Evolutionary conservation across 164 flowering plant genomes (phyloP).

Genomic region (Cinnamomum micranthum): DNA sequence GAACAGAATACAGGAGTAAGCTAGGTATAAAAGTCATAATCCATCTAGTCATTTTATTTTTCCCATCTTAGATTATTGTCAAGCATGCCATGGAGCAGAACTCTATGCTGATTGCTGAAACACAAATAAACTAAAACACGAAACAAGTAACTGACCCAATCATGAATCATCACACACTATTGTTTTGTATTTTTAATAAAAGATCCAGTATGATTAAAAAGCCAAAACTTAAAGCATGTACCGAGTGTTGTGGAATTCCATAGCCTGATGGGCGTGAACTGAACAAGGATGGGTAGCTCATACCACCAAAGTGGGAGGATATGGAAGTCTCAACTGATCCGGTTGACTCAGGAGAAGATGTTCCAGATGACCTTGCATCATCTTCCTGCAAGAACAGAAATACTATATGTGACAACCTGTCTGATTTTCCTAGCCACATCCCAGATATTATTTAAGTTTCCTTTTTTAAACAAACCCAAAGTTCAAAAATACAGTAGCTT

Average conservation of each 20-base stretch:
- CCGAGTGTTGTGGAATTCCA: constrained; percentile 59
- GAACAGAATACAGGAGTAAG: too few relatives aligned
- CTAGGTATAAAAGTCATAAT: too few relatives aligned
- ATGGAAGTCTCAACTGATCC: constrained; percentile 98
- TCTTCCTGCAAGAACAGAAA: constrained; percentile 58
- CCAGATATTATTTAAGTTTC: not conserved
- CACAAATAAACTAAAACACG: too few relatives aligned
- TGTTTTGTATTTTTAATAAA: not conserved
- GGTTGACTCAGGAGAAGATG: constrained; percentile 89
- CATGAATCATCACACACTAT: not conserved
- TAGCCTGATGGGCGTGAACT: constrained; percentile 68
- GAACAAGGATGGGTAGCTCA: constrained; percentile 93
- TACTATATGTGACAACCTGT: not conserved
- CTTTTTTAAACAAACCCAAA: not conserved
- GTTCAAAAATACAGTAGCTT: too few relatives aligned
- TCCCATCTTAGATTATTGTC: too few relatives aligned
- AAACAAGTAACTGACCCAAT: not conserved
- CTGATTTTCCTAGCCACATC: not conserved
- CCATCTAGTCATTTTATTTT: too few relatives aligned
- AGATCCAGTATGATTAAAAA: not conserved
- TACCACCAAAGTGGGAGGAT: constrained; percentile 98
- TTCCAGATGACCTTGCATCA: constrained; percentile 88
- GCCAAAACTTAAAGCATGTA: constrained; percentile 15
- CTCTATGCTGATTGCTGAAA: too few relatives aligned
- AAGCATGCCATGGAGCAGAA: too few relatives aligned